Conservation (phyloP, 257 asterid genomes). For the Salvia rosmarinus region DNA sequence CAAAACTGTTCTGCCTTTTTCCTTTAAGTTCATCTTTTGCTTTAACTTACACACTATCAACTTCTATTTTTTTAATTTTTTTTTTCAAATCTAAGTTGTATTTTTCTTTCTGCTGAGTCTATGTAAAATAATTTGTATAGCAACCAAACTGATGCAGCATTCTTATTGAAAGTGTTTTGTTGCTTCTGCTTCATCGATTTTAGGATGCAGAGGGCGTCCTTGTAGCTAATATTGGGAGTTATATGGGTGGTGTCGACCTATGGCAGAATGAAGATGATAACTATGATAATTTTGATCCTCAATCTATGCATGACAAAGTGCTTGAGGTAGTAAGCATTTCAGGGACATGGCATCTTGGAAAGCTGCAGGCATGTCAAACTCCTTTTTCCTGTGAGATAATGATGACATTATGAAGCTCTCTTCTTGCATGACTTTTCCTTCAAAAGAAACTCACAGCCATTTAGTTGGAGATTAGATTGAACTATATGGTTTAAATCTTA, state of each 20-base stretch:
- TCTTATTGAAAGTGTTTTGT: conserved; percentile 29
- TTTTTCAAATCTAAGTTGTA: background rate
- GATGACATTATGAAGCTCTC: background rate
- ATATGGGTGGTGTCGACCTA: conserved; percentile 98
- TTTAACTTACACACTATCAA: background rate
- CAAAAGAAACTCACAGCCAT: conserved; percentile 9
- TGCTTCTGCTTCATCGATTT: conserved; percentile 29
- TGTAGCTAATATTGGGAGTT: conserved; percentile 93
- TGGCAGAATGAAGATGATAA: conserved; percentile 98
- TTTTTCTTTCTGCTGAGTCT: conserved; percentile 4
- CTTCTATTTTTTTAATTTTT: background rate
- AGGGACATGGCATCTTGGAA: conserved; percentile 98
- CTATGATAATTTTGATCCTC: conserved; percentile 90
- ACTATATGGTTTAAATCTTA: conserved; percentile 16
- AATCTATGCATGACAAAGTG: conserved; percentile 96
- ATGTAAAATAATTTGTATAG: background rate
- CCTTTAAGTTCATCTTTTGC: background rate
- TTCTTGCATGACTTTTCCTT: conserved; percentile 16
- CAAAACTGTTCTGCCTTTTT: conserved; percentile 16
- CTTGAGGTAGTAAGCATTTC: conserved; percentile 98
- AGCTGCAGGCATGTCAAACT: conserved; percentile 73
- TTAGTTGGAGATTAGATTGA: conserved; percentile 17
- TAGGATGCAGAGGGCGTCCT: conserved; percentile 98
- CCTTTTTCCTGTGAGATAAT: conserved; percentile 13
- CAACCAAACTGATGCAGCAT: conserved; percentile 1